phyloP scores from a whole-genome alignment of 306 rosid genomes.

The Parietaria judaica region DNA sequence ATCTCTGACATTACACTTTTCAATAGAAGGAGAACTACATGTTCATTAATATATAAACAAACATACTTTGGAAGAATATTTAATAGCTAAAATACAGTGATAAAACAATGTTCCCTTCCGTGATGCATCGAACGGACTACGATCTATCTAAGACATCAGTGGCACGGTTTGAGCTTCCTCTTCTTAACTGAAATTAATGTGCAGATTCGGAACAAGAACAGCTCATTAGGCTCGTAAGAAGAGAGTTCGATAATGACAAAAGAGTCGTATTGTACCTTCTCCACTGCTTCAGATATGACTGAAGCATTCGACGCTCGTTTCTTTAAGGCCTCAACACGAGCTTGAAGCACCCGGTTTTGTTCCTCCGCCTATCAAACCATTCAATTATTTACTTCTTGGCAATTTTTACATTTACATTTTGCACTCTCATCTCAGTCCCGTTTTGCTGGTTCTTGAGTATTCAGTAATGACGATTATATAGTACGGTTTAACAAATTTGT shows the following conservation, averaged over 20 bases:
- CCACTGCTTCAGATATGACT: constrained; percentile 21
- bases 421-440: no score
- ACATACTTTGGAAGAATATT: no score
- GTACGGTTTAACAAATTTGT: no score
- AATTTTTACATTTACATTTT: not conserved
- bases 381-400: not conserved
- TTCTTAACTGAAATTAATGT: constrained; percentile 32
- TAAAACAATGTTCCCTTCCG: no score
- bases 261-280: constrained; percentile 28
- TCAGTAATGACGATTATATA: no score
- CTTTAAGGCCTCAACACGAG: constrained; percentile 37
- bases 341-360: constrained; percentile 32
- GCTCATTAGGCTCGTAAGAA: no score
- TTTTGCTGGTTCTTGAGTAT: no score
- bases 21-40: no score
- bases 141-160: constrained; percentile 16
- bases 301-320: constrained; percentile 18
- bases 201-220: not conserved
- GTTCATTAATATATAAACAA: no score
- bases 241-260: constrained; percentile 7
- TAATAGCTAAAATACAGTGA: no score
- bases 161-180: constrained; percentile 34
- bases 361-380: constrained; percentile 46
- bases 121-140: not conserved
- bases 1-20: no score